Evolutionary conservation across 306 rosid species (phyloP).

Genomic region (Sphenostylis stenocarpa): DNA sequence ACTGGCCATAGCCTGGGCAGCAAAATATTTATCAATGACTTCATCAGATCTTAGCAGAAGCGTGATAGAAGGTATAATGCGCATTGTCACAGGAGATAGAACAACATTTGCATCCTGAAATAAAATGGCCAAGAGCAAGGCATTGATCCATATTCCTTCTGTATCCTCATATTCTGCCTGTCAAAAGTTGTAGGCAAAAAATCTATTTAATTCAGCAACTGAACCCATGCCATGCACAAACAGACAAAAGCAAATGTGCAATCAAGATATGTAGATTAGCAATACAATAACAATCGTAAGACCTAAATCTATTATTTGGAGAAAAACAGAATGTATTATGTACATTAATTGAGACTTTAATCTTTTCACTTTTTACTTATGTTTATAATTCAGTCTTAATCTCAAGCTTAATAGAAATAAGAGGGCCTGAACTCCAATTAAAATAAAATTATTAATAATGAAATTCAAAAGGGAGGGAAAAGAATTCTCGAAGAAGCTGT

Average conservation of each 20-base stretch:
- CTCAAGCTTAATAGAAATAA: conserved; percentile 1
- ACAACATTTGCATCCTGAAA: conserved; percentile 74
- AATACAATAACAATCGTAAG: conserved; percentile 16
- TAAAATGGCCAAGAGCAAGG: conserved; percentile 79
- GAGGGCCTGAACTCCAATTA: conserved; percentile 8
- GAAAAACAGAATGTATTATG: not conserved
- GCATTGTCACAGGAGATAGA: conserved; percentile 66
- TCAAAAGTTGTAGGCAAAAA: conserved; percentile 17
- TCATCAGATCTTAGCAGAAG: conserved; percentile 83
- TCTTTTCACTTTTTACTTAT: conserved; percentile 25
- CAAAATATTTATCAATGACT: conserved; percentile 78
- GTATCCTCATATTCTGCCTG: conserved; percentile 90
- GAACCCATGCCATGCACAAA: conserved; percentile 27
- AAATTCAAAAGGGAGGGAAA: not conserved
- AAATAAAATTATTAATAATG: not conserved
- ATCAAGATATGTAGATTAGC: conserved; percentile 5
- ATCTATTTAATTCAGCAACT: conserved; percentile 35
- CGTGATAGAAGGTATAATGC: conserved; percentile 76
- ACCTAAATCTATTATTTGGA: conserved; percentile 17
- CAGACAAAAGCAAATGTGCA: conserved; percentile 23
- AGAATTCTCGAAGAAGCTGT: not conserved
- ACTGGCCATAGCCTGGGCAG: conserved; percentile 96
- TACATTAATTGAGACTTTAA: conserved; percentile 13
- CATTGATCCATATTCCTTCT: conserved; percentile 90
- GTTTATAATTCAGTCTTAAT: conserved; percentile 18